Evolutionary conservation across 1,139 yeast species (phyloP).

Genomic region (Pichia sp.): DNA sequence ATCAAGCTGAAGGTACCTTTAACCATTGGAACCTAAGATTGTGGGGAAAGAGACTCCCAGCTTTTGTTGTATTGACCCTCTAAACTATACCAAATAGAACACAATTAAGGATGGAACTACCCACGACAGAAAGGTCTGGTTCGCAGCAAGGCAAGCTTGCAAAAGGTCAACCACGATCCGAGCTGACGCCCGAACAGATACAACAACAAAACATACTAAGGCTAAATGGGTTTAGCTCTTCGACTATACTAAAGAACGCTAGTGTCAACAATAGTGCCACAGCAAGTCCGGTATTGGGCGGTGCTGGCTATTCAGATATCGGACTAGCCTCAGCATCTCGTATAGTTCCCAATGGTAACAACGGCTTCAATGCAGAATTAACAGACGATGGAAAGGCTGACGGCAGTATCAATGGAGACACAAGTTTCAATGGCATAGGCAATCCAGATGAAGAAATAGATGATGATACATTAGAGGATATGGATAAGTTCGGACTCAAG

Average conservation of each 20-base stretch:
- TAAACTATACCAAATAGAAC: not conserved
- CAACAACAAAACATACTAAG: conserved; percentile 20
- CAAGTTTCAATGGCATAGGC: not conserved
- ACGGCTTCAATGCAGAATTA: not conserved
- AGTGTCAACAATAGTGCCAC: not conserved
- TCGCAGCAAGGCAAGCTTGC: conserved; percentile 6
- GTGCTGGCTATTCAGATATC: not conserved
- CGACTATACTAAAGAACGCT: conserved; percentile 9
- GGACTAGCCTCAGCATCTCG: not conserved
- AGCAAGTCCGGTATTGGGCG: not conserved
- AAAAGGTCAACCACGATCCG: conserved; percentile 10
- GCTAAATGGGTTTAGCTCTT: conserved; percentile 16
- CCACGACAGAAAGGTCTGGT: conserved; percentile 3
- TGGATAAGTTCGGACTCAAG: conserved; percentile 67
- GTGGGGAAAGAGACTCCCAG: not conserved
- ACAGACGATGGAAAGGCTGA: not conserved
- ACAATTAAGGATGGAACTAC: not conserved
- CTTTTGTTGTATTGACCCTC: too few relatives aligned
- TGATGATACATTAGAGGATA: conserved; percentile 16
- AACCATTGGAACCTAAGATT: not conserved
- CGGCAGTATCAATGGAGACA: not conserved
- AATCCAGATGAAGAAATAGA: conserved; percentile 4
- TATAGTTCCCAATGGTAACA: not conserved
- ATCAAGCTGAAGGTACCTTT: not conserved
- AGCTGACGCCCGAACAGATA: conserved; percentile 18